Conservation (phyloP, 495 filamentous ascomycete genomes). For the Paragyromitra xinjiangensis region DNA sequence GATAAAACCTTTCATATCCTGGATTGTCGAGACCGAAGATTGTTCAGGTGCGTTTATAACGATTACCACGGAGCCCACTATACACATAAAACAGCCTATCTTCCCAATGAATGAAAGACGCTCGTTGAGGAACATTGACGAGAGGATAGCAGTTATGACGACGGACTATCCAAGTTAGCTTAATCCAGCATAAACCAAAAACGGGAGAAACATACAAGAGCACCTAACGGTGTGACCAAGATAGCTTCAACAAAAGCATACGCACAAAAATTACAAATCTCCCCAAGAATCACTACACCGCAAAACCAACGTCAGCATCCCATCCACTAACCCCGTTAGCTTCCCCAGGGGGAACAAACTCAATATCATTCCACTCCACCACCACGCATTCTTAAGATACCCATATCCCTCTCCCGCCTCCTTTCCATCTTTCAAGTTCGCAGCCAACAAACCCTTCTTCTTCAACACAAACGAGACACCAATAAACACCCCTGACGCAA, state of each 20-base stretch:
- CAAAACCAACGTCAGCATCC: constrained; percentile 30
- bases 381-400: constrained; percentile 93
- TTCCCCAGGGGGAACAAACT: constrained; percentile 59
- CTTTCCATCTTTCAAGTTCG: constrained; percentile 89
- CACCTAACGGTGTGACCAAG: constrained; percentile 91
- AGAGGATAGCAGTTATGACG: constrained; percentile 90
- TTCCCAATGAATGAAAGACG: constrained; percentile 94
- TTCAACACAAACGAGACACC: constrained; percentile 95
- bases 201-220: constrained; percentile 63
- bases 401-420: constrained; percentile 97
- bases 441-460: constrained; percentile 87
- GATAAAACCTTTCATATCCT: constrained; percentile 91
- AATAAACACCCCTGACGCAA: constrained; percentile 92
- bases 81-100: constrained; percentile 93
- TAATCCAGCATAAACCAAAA: background rate
- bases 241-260: constrained; percentile 98
- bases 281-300: constrained; percentile 79
- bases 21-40: constrained; percentile 84
- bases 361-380: constrained; percentile 96
- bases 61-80: constrained; percentile 91
- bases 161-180: constrained; percentile 67
- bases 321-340: background rate
- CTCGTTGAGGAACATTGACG: constrained; percentile 96
- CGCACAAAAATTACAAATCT: constrained; percentile 96
- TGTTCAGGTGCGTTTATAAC: constrained; percentile 90